A percentile compares a stretch with the other conserved stretches of the same genome.
phyloP scores from a whole-genome alignment of 345 rosid species.

The Eucalyptus curtisii region DNA sequence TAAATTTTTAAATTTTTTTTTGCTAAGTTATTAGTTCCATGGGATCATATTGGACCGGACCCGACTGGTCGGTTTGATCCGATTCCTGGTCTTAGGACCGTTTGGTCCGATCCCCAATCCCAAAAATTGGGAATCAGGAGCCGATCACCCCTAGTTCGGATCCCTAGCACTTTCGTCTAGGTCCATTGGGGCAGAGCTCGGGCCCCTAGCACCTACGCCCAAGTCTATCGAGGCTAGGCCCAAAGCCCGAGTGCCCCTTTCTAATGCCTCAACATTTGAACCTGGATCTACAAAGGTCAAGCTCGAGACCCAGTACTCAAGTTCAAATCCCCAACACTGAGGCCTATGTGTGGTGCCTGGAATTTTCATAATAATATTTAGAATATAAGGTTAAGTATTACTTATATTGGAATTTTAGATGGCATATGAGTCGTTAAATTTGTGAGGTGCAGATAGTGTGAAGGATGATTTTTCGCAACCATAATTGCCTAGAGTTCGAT shows the following conservation, averaged over 20 bases:
- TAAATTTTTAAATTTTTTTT: accelerated
- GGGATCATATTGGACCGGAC: too few relatives aligned
- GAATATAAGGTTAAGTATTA: not conserved
- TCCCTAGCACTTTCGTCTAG: accelerated
- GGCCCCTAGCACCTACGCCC: accelerated
- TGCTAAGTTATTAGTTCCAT: too few relatives aligned
- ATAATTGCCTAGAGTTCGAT: not conserved
- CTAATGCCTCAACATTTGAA: not conserved
- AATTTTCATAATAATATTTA: not conserved
- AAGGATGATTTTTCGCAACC: accelerated
- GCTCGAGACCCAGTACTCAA: accelerated
- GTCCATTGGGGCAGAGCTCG: accelerated
- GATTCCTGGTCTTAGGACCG: accelerated
- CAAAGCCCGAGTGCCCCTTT: not conserved
- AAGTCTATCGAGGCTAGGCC: accelerated
- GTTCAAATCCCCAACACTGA: not conserved
- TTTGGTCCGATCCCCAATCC: accelerated
- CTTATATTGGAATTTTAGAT: not conserved
- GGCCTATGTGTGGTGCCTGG: not conserved
- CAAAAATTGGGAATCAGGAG: accelerated
- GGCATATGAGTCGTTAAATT: not conserved
- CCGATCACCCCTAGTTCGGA: accelerated
- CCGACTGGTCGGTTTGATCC: accelerated
- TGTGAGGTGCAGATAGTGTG: not conserved
- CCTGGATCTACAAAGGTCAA: not conserved